Evolutionary conservation across 345 rosid genomes (phyloP), one percentile per base, ranked within the genome.

Genomic region (Gossypioides kirkii): DNA sequence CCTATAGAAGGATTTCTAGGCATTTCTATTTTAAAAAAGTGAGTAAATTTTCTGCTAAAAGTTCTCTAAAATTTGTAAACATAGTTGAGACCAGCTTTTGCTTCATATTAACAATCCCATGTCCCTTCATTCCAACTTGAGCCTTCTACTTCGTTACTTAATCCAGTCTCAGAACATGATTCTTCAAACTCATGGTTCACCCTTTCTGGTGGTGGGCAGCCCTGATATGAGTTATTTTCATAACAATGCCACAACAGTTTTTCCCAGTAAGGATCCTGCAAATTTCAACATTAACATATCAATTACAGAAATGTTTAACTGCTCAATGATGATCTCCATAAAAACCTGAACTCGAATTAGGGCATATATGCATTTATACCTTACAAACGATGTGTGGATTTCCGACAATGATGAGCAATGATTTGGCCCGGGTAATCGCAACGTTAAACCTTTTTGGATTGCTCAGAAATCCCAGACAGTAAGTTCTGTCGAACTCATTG

Each of bases 381-480:
- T 84, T 77, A 25, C 82, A 74, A 46, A 87, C 73, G 43, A 86
- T 83, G 72, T 87, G 91, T 8, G 89, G 89, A 70, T 87, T 87
- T 58, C 89, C 89, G 0, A 87, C 66, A 47, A 86, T 71, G 73
- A 87, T 60, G 22, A 87, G 89, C 79, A 87, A 70, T 11, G 89
- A 81, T 64, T 45, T 81, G 8, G 89, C 89, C 1, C 91, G 83
- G 45, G 89, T 87, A 32, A 87, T 77, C 0, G 87, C 89, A 8
- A 87, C 91, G 23, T 86, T 87, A 60, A 87, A 87, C 66, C 91
- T 84, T 77, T 73, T 87, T 3, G 89, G 89, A 70, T 87, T 85
- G 76, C 91, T 85, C 2, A 87, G 81, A 22, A 87, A 87, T 42
- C 89, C 91, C 0, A 87, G 80, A 56, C 74, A 79, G 69, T 78